phyloP scores from a whole-genome alignment of 805 yeast genomes.

The Ogataea saltuana region DNA sequence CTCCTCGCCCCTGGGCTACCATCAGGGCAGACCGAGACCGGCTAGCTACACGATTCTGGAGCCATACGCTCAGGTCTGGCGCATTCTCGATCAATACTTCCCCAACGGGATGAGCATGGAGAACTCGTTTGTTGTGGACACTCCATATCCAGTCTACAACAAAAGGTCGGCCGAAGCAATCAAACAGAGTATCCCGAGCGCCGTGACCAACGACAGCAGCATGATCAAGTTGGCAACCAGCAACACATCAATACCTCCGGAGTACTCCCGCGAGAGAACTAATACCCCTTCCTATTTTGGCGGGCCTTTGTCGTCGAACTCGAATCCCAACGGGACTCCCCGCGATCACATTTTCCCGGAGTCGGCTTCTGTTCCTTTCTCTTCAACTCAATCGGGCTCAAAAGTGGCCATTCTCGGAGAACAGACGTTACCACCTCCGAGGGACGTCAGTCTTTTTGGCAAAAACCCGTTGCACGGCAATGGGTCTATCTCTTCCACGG shows the following conservation, averaged over 20 bases:
- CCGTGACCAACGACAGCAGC: conserved; percentile 2
- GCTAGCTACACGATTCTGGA: conserved; percentile 36
- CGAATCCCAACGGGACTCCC: conserved; percentile 15
- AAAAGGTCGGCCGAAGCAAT: conserved; percentile 2
- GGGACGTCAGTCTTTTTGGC: conserved; percentile 24
- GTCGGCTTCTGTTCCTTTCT: conserved; percentile 1
- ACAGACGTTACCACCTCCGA: conserved; percentile 33
- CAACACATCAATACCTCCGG: conserved; percentile 5
- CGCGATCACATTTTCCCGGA: conserved; percentile 16
- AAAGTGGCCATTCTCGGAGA: conserved; percentile 35
- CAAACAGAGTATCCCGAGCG: not conserved
- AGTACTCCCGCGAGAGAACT: conserved; percentile 7
- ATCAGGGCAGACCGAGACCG: not conserved
- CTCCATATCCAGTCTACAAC: conserved; percentile 32
- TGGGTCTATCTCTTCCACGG: conserved; percentile 40
- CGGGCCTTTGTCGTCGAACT: conserved; percentile 14
- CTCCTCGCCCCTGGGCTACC: not conserved
- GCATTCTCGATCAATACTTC: conserved; percentile 55
- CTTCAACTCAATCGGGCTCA: conserved; percentile 2
- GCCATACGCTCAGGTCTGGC: conserved; percentile 65
- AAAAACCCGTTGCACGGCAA: conserved; percentile 9
- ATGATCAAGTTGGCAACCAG: not conserved
- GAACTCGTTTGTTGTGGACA: conserved; percentile 65
- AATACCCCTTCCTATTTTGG: conserved; percentile 13
- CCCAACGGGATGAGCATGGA: conserved; percentile 69